Evolutionary conservation across 129 eudicot species (phyloP), one percentile per base, ranked within the genome.

Genomic region (Escallonia herrerae): DNA sequence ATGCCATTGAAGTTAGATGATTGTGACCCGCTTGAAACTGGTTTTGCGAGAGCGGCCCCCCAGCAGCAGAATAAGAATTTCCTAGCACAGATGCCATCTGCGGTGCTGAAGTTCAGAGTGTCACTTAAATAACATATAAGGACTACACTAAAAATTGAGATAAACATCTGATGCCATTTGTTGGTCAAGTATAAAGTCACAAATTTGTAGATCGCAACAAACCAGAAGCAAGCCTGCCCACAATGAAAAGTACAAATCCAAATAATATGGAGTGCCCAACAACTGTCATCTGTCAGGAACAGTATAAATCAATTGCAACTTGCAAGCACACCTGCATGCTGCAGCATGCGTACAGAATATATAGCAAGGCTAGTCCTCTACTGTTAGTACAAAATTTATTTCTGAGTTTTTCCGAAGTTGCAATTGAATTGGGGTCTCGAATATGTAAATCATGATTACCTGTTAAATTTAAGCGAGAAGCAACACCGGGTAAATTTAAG

Each of bases 21-120:
- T 67, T 84, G 70, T 77, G 84, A 62, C 95, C 95, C 45, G 71
- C 83, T 80, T 88, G 95, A 68, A 74, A 88, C 52, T 88, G 91
- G 56, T 75, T 88, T 77, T 88, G 91, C 6, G 91, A 82, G 40
- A 84, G 82, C 63, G 85, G 89, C n/a, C 80, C 95, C 57, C 91
- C 95, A 72, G 63, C 77, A 59, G 79, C 82, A 66, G 91, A 69
- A 76, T 82, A 88, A 67, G 95, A 82, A 68, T 84, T 84, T 40
- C 91, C 88, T 62, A 88, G 76, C 76, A 88, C 76, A 51, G 88
- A 79, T 37, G 68, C 86, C 86, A 88, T 83, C 83, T 88, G 95
- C 52, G 95, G 95, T 58, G 81, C 95, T 87, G 84, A 74, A 76
- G 67, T 79, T 61, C 61, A 64, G 72, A 69, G 45, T 43, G 69